Base-by-base conservation (phyloP, 2,329 filamentous ascomycete genomes). In the Domatiomyces globalis region DNA sequence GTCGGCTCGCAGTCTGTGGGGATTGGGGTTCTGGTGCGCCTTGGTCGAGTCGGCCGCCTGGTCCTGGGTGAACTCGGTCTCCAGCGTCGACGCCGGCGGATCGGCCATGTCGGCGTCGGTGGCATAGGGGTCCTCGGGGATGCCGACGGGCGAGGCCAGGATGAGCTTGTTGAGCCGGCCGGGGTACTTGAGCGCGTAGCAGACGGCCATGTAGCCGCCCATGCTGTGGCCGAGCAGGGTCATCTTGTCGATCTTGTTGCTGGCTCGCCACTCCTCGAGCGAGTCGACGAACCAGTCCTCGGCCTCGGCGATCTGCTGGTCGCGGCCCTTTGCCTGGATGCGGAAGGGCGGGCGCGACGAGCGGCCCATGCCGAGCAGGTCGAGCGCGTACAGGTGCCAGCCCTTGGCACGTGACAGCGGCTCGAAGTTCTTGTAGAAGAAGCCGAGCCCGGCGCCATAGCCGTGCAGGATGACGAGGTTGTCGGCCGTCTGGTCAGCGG, bases 391-490 rank as follows among this genome's bases (percentile, higher is more conserved):
- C 17, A 98, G 71, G 62, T 87, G 89, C 81, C 92, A 94, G 25
- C 89, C 88, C 25, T 77, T 73, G 1, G 81, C 71, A 17, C 89
- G 81, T 45, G 84, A 89, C 33, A 98, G 71, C 5, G 83, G 81
- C 67, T 98, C 92, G 54, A 94, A 95, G 66, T 98, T 98, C 70
- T 92, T 90, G 75, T 95, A 98, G 74, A 94, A 98, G 70, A 98
- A 96, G 19, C 90, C 92, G 0, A 98, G 76, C 0, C 92, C 92
- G 1, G 92, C 92, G 46, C 92, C 92, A 67, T 98, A 98, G 55
- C 92, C 92, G 65, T 98, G 92, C 4, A 98, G 73, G 80, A 98
- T 94, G 45, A 98, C 90, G 15, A 98, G 74, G 44, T 87, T 92
- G 63, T 96, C 83, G 46, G 94, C 83, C 0, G 80, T 78, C 4